Evolutionary conservation across 2,329 filamentous ascomycete genomes (phyloP).

Genomic region (Tolypocladium ophioglossoides): DNA sequence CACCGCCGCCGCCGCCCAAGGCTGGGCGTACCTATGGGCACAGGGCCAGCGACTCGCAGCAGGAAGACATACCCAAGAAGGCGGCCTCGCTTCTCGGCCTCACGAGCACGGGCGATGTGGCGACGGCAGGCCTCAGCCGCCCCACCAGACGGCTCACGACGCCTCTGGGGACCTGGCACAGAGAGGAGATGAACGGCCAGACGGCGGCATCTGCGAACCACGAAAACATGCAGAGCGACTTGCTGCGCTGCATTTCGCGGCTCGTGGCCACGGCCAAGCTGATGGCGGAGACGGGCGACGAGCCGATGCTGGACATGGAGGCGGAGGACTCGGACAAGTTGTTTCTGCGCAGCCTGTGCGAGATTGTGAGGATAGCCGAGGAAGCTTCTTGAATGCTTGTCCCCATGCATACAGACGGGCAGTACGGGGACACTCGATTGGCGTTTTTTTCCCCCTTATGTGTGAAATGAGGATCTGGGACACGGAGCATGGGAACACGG

Average conservation of each 20-base stretch:
- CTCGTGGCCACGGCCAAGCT: constrained; percentile 38
- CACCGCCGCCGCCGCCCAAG: constrained; percentile 2
- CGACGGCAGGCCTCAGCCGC: constrained; percentile 11
- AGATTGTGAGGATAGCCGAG: constrained; percentile 29
- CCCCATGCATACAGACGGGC: too few relatives aligned
- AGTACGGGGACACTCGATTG: neutral
- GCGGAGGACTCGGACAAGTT: constrained; percentile 23
- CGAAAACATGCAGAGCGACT: constrained; percentile 34
- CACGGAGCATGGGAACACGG: neutral
- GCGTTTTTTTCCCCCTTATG: neutral
- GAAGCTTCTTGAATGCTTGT: constrained; percentile 9
- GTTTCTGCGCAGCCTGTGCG: constrained; percentile 29
- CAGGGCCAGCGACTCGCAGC: constrained; percentile 12
- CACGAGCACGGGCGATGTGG: constrained; percentile 11
- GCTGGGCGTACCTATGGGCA: constrained; percentile 6
- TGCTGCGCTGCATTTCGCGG: constrained; percentile 39
- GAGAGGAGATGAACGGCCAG: constrained; percentile 13
- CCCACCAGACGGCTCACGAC: constrained; percentile 14
- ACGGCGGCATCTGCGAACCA: constrained; percentile 10
- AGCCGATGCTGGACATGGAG: constrained; percentile 18
- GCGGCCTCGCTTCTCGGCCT: constrained; percentile 42
- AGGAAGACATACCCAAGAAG: constrained; percentile 36
- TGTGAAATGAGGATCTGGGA: neutral
- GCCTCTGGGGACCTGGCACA: constrained; percentile 14
- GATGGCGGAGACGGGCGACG: constrained; percentile 21